These are phyloP conservation scores for Phytophthora chlamydospora DNA, from an alignment of 352 stramenopile species.

Conservation along the genomic window DNA sequence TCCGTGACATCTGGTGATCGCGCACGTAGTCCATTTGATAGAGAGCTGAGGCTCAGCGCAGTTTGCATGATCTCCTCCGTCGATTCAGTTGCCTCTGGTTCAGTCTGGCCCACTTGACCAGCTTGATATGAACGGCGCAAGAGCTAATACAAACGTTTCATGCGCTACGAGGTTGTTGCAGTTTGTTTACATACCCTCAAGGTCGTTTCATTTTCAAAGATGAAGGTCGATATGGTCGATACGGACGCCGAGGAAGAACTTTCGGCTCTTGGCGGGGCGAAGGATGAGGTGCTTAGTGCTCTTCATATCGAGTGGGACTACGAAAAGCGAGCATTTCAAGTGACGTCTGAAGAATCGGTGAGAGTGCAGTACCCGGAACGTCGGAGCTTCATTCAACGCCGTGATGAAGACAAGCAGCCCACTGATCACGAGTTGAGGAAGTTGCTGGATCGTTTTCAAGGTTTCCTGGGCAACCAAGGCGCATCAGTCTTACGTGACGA, in stretches of 20 bases:
- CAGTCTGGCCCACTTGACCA: slow-evolving; percentile 13
- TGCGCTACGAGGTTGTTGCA: not conserved
- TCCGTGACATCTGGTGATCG: slow-evolving; percentile 89
- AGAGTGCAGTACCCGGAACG: slow-evolving; percentile 6
- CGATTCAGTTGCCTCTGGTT: slow-evolving; percentile 11
- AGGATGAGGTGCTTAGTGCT: not conserved
- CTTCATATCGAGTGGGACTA: slow-evolving; percentile 13
- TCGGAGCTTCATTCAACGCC: not conserved
- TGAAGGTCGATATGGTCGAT: too few relatives aligned
- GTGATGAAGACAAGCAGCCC: slow-evolving; percentile 5
- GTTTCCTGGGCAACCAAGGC: not conserved
- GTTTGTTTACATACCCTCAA: slow-evolving; percentile 4
- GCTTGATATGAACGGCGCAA: slow-evolving; percentile 12
- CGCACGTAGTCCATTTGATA: slow-evolving; percentile 9
- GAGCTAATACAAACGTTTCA: slow-evolving; percentile 17
- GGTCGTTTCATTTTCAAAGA: slow-evolving; percentile 5
- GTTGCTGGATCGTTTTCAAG: slow-evolving; percentile 8
- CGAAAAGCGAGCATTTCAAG: slow-evolving; percentile 13
- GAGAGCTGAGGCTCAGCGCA: slow-evolving; percentile 1
- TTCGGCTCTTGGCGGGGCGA: too few relatives aligned
- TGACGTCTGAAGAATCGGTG: slow-evolving; percentile 13
- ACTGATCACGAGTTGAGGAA: slow-evolving; percentile 12
- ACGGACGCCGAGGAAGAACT: too few relatives aligned
- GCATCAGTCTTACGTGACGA: not conserved
- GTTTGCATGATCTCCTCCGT: slow-evolving; percentile 38